Conservation (phyloP, 768 basidiomycete species). For the Postia placenta region DNA sequence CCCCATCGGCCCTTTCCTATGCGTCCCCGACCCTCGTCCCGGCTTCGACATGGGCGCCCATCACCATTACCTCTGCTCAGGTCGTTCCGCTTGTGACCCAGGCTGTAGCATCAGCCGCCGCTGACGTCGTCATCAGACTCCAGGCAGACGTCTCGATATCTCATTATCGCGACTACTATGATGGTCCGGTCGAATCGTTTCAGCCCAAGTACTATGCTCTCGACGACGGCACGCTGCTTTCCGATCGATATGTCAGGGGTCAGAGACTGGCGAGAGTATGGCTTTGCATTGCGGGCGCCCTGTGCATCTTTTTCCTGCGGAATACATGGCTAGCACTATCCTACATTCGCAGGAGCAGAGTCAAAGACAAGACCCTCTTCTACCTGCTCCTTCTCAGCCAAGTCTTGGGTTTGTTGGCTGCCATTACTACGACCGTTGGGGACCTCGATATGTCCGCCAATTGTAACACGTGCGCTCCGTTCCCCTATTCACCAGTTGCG, state of each 20-base stretch:
- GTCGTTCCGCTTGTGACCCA: conserved; percentile 6
- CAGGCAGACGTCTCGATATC: conserved; percentile 44
- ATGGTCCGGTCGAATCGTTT: conserved; percentile 37
- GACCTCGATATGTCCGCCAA: conserved; percentile 35
- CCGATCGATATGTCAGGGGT: conserved; percentile 41
- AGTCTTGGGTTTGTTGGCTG: conserved; percentile 39
- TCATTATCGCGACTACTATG: conserved; percentile 41
- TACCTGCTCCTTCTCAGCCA: conserved; percentile 52
- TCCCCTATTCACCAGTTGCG: conserved; percentile 32
- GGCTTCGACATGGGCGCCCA: neutral
- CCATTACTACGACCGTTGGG: conserved; percentile 39
- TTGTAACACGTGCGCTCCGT: conserved; percentile 46
- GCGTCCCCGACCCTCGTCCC: conserved; percentile 4
- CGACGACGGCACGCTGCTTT: conserved; percentile 54
- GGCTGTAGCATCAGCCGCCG: conserved; percentile 14
- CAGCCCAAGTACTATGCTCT: conserved; percentile 34
- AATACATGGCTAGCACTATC: conserved; percentile 45
- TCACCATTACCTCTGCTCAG: neutral
- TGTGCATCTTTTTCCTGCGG: conserved; percentile 45
- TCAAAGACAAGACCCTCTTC: conserved; percentile 55
- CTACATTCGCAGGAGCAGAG: conserved; percentile 48
- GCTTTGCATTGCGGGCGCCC: conserved; percentile 42
- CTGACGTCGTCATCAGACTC: conserved; percentile 43
- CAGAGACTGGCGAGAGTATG: conserved; percentile 33
- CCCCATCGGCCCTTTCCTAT: neutral